Percentiles rank a stretch among this genome's conserved stretches.
phyloP scores from a whole-genome alignment of 495 filamentous ascomycete genomes.

The Penicillium longicatenatum region DNA sequence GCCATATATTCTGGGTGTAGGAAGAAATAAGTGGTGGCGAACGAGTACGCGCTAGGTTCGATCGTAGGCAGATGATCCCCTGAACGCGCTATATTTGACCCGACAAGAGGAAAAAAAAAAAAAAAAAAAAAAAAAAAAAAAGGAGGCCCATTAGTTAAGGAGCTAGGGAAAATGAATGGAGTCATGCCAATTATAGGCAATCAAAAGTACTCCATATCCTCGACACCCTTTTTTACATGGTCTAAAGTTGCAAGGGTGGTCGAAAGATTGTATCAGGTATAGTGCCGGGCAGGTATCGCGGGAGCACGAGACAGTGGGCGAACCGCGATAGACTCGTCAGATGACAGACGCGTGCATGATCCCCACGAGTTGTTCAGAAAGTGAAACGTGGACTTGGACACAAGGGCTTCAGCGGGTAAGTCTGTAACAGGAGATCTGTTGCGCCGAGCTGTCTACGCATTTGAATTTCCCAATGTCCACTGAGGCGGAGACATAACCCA shows the following conservation, averaged over 20 bases:
- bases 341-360: conserved; percentile 24
- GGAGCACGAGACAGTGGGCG: conserved; percentile 28
- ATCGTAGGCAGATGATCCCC: neutral
- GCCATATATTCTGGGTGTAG: too few species aligned
- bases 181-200: conserved; percentile 1
- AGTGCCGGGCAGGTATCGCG: conserved; percentile 2
- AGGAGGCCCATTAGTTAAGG: neutral
- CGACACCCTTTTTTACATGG: neutral
- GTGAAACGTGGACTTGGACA: neutral
- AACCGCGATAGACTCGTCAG: conserved; percentile 13
- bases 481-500: conserved; percentile 11
- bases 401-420: neutral
- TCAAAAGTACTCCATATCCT: neutral
- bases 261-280: conserved; percentile 2
- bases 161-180: neutral
- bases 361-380: conserved; percentile 3
- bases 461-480: conserved; percentile 8
- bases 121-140: neutral
- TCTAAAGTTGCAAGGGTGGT: neutral
- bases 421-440: neutral
- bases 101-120: neutral
- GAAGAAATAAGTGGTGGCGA: conserved; percentile 11
- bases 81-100: neutral
- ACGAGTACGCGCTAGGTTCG: neutral
- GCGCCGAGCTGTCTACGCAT: neutral